A percentile compares a stretch with the other conserved stretches of the same genome.
Conservation (phyloP, 331 rosid species). For the Dryas integrifolia region DNA sequence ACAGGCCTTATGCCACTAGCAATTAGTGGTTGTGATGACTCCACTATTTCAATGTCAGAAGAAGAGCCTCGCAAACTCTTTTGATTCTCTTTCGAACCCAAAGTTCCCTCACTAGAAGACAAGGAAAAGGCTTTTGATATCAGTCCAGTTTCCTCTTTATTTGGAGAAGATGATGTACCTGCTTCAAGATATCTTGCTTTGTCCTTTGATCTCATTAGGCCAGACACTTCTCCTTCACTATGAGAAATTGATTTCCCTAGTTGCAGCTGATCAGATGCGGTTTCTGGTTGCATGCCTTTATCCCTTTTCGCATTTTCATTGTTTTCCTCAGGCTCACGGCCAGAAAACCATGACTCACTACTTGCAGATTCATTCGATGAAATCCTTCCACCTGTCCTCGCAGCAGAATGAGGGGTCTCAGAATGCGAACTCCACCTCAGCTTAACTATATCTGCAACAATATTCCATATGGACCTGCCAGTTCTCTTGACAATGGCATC, state of each 20-base stretch:
- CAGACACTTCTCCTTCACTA: slow-evolving; percentile 43
- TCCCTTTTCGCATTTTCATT: slow-evolving; percentile 35
- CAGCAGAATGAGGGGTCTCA: slow-evolving; percentile 49
- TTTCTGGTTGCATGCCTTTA: slow-evolving; percentile 37
- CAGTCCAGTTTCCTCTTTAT: slow-evolving; percentile 43
- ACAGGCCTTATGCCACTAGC: slow-evolving; percentile 26
- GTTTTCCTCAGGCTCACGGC: slow-evolving; percentile 66
- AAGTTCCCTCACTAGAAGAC: slow-evolving; percentile 51
- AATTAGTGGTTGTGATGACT: slow-evolving; percentile 30
- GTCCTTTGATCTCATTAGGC: slow-evolving; percentile 33
- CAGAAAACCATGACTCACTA: slow-evolving; percentile 70
- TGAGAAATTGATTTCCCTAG: slow-evolving; percentile 23
- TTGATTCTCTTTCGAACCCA: slow-evolving; percentile 37
- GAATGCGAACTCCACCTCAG: slow-evolving; percentile 61
- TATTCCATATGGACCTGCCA: slow-evolving; percentile 72
- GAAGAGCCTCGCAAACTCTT: slow-evolving; percentile 39
- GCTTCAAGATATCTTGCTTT: slow-evolving; percentile 45
- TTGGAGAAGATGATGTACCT: slow-evolving; percentile 42
- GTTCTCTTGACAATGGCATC: slow-evolving; percentile 55
- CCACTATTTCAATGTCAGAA: slow-evolving; percentile 41
- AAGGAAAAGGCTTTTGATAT: slow-evolving; percentile 45
- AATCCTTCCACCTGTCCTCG: slow-evolving; percentile 50
- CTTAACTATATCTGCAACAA: slow-evolving; percentile 56
- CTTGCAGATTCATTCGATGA: slow-evolving; percentile 60
- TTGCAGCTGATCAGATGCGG: slow-evolving; percentile 41